These are phyloP conservation scores for Tricholoma matsutake DNA, from an alignment of 768 basidiomycete genomes.

Conservation along the genomic window DNA sequence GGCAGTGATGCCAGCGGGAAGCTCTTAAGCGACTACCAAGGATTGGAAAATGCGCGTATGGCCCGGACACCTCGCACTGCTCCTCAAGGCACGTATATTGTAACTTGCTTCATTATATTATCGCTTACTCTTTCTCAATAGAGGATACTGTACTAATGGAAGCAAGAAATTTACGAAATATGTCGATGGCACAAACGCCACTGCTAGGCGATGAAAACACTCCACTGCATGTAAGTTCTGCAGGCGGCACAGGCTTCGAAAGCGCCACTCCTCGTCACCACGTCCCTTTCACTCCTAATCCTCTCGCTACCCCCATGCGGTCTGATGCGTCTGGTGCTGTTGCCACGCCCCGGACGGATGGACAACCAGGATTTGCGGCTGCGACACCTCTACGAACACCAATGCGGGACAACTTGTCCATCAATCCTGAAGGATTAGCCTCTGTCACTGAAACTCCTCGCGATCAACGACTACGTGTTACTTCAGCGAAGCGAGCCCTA, in stretches of 20 bases:
- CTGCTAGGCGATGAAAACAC: constrained; percentile 97
- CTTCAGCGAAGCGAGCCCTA: constrained; percentile 71
- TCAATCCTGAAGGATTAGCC: constrained; percentile 73
- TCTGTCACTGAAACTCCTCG: constrained; percentile 68
- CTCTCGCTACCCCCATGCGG: constrained; percentile 82
- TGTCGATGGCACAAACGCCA: constrained; percentile 91
- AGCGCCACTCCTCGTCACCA: constrained; percentile 92
- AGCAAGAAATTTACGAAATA: constrained; percentile 91
- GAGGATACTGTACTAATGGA: constrained; percentile 95
- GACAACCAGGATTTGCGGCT: constrained; percentile 30
- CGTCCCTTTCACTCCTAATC: constrained; percentile 93
- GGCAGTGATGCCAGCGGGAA: constrained; percentile 84
- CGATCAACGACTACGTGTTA: constrained; percentile 60
- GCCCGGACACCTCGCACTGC: constrained; percentile 93
- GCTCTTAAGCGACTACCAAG: constrained; percentile 90
- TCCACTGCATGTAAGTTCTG: constrained; percentile 70
- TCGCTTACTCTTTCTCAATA: constrained; percentile 28
- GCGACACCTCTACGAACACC: constrained; percentile 93
- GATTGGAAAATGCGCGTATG: constrained; percentile 83
- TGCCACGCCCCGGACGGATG: constrained; percentile 48
- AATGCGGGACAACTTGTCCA: constrained; percentile 84
- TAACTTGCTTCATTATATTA: background rate
- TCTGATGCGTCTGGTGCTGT: constrained; percentile 42
- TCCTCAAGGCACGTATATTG: constrained; percentile 76
- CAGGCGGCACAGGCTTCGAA: constrained; percentile 90